Evolutionary conservation across 1,284 basidiomycete species (phyloP).

Genomic region (Ganoderma meredithae): DNA sequence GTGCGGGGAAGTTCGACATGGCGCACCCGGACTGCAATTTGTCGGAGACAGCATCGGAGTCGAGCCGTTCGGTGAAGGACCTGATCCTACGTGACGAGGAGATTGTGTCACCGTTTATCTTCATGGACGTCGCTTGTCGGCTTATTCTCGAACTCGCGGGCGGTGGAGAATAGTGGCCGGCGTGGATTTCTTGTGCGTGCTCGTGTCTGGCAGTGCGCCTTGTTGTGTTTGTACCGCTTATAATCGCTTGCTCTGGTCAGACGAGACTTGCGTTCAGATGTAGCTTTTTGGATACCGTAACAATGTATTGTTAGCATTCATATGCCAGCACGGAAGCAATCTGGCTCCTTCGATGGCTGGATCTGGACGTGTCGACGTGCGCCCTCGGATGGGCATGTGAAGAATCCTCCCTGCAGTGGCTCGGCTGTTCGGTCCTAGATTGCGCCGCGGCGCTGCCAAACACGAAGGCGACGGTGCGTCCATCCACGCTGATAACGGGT

Average conservation of each 20-base stretch:
- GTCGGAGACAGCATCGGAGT: slow-evolving; percentile 57
- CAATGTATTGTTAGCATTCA: slow-evolving; percentile 27
- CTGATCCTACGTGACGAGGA: slow-evolving; percentile 70
- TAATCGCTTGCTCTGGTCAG: slow-evolving; percentile 24
- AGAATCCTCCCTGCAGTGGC: slow-evolving; percentile 6
- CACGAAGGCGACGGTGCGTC: slow-evolving; percentile 13
- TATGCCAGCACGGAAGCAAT: slow-evolving; percentile 19
- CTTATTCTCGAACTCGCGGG: slow-evolving; percentile 84
- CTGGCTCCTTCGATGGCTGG: slow-evolving; percentile 20
- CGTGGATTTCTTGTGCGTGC: slow-evolving; percentile 27
- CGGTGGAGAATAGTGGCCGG: slow-evolving; percentile 46
- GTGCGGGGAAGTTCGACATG: slow-evolving; percentile 74
- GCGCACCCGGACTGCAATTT: slow-evolving; percentile 57
- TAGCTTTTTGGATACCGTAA: slow-evolving; percentile 32
- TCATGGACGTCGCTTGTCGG: slow-evolving; percentile 93
- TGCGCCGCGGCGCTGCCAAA: slow-evolving; percentile 15
- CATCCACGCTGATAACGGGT: slow-evolving; percentile 10
- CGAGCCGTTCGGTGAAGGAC: slow-evolving; percentile 57
- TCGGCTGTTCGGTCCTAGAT: background rate
- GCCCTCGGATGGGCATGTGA: slow-evolving; percentile 19
- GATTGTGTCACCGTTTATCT: slow-evolving; percentile 92
- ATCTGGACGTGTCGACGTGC: slow-evolving; percentile 5
- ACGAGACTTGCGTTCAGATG: slow-evolving; percentile 27
- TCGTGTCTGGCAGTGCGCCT: slow-evolving; percentile 30
- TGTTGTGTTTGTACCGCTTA: slow-evolving; percentile 37